Base-by-base conservation (phyloP, 805 yeast species). In the Blastobotrys attinorum region DNA sequence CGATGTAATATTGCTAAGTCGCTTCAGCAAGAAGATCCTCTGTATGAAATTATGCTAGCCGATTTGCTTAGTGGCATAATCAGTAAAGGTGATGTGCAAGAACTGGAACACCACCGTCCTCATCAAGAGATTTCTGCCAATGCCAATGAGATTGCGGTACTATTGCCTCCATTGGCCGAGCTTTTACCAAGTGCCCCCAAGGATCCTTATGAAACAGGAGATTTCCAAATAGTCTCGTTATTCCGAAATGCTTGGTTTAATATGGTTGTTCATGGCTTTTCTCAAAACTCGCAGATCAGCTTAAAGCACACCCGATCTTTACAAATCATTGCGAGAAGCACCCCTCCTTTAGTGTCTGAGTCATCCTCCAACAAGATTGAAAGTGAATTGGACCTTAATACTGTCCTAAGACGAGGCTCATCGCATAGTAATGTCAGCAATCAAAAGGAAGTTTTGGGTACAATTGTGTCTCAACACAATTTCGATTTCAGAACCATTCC, bases 221-320 rank as follows among this genome's bases (percentile, higher is more conserved):
- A 81, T 49, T 75, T 76, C 32, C 66, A 66, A 1, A 66, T 77
- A 1, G 66, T 78, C 39, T 71, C 73, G 37, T 66, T 80, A 47
- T 86, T 90, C 68, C 75, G 94, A 57, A 83, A 92, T 61, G 78
- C 87, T 36, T 92, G 99, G 99, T 87, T 86, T 61, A 92, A 90
- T 57, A 70, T 92, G 72, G 90, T 81, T 3, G 83, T 89, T 22
- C 96, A 92, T 62, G 98, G 98, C 0, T 87, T 80, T 59, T 47
- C 63, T 2, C 49, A 45, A 18, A 71, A 70, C 33, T 79, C 92
- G 0, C 67, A 69, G 11, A 66, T 79, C 56, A 72, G 77, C 13
- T 63, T 65, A 44, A 63, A 64, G n/a, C 72, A 75, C 55, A 60
- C 63, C 35, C 52, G 52, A 0, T 75, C 76, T 22, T 69, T 90